Evolutionary conservation across 225 moss, liverwort and hornwort species (phyloP), one percentile per base, ranked within the genome.

Genomic region (Neckera pumila): DNA sequence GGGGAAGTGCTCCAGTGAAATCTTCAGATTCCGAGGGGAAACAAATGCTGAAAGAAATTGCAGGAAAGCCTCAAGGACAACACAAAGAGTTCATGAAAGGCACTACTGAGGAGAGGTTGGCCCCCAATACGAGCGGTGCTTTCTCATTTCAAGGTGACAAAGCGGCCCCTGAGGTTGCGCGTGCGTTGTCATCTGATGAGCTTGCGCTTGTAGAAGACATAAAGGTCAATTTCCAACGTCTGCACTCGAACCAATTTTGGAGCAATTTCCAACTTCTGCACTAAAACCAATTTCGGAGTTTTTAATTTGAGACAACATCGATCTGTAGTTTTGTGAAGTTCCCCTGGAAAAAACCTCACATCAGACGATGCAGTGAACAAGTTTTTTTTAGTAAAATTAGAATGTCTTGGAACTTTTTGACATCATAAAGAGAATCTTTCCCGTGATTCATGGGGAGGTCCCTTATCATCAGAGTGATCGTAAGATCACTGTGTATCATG

Each of bases 161-260:
- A 40, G 85, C 60, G 85, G 88, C 87, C 30, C 90, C 85, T 70
- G 74, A 20, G 34, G 34, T 40, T 76, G 60, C 73, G 47, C 88
- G 57, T 43, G 33, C 86, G 26, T 61, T 91, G 85, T 87, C 90
- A 42, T 77, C 87, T 38, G 87, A 91, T 73, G 92, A 94, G 70
- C 79, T 87, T 86, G 88, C 89, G 36, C 31, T 88, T 69, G 70
- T 89, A 54, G 91, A 83, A 9, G 93, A 92, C 76, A 86, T 78
- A 18, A 88, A 92, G 92, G 94, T 94, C 60, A 89, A 31, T 84
- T 40, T 88, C 71, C 51, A 5, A 75, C 53, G 53, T 77, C 43
- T 87, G 53, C 63, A 53, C 38, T 36, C 10, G 18, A 47, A 58
- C 30, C 43, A 36, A 36, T 8, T 23, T 74, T 14, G 31, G 62